Evolutionary conservation across 352 stramenopile species (phyloP).

Genomic region (Globisporangium parvum): DNA sequence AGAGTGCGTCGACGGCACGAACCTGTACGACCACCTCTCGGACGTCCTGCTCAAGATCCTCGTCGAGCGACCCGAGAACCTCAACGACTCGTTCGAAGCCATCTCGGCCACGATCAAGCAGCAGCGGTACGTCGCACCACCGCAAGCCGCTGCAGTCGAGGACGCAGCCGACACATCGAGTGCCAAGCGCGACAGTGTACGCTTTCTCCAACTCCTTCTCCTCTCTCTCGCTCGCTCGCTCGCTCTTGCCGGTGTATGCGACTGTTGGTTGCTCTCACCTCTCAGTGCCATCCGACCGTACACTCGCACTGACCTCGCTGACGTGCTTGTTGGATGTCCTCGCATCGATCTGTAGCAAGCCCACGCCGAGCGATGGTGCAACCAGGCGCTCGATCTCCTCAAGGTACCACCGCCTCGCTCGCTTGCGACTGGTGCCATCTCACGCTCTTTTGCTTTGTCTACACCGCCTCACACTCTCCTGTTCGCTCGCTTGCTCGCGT

Average conservation of each 20-base stretch:
- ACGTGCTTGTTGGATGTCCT: too few species aligned
- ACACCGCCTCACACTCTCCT: background rate
- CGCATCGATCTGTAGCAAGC: slow-evolving; percentile 27
- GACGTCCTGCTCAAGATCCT: slow-evolving; percentile 85
- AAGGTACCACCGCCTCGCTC: slow-evolving; percentile 24
- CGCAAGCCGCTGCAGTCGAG: slow-evolving; percentile 24
- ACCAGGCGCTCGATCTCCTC: slow-evolving; percentile 50
- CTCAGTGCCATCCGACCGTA: background rate
- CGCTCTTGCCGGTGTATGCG: background rate
- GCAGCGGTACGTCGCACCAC: slow-evolving; percentile 47
- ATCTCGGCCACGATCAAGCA: slow-evolving; percentile 84
- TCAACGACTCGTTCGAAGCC: slow-evolving; percentile 83
- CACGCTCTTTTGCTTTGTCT: background rate
- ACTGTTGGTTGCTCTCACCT: background rate
- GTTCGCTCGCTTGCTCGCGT: background rate
- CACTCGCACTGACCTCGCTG: background rate
- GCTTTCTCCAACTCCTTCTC: slow-evolving; percentile 10
- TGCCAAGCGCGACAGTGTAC: slow-evolving; percentile 53
- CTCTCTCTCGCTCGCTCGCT: too few species aligned
- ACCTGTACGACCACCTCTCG: slow-evolving; percentile 82
- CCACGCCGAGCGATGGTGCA: slow-evolving; percentile 59
- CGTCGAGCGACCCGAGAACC: slow-evolving; percentile 79
- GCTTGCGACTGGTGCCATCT: background rate
- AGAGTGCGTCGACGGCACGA: slow-evolving; percentile 61
- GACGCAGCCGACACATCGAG: slow-evolving; percentile 18